phyloP scores from a whole-genome alignment of 2,329 filamentous ascomycete genomes.

The Fusarium sublunatum region DNA sequence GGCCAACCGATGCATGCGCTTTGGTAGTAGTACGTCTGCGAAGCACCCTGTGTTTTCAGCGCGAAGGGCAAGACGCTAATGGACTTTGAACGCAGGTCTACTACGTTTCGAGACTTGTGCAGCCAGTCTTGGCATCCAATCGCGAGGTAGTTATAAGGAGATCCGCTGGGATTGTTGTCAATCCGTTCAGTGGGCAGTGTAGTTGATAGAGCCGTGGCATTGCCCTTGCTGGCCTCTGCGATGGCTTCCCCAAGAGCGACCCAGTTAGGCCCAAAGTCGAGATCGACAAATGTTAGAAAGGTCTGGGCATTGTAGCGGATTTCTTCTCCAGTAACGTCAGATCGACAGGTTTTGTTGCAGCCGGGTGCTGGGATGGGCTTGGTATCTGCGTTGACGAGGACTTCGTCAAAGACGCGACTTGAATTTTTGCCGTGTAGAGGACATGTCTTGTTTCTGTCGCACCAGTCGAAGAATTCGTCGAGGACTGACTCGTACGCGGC shows the following conservation, averaged over 20 bases:
- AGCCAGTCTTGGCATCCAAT: constrained; percentile 43
- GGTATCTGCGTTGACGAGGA: constrained; percentile 25
- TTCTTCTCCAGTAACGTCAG: constrained; percentile 40
- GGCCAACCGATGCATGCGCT: constrained; percentile 41
- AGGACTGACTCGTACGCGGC: constrained; percentile 35
- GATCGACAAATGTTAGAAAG: constrained; percentile 26
- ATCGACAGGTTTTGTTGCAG: constrained; percentile 31
- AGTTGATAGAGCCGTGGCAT: constrained; percentile 36
- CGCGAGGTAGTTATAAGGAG: constrained; percentile 35
- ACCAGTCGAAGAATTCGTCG: constrained; percentile 41
- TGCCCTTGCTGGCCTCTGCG: constrained; percentile 30
- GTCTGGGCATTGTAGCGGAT: constrained; percentile 33
- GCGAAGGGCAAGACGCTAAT: constrained; percentile 20
- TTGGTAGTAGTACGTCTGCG: constrained; percentile 30
- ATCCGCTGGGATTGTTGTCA: constrained; percentile 3
- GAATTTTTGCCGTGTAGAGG: constrained; percentile 39
- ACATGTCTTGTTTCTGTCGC: constrained; percentile 27
- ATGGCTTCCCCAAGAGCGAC: constrained; percentile 22
- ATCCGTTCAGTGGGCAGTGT: constrained; percentile 6
- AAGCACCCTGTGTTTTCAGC: constrained; percentile 32
- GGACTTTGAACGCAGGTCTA: constrained; percentile 31
- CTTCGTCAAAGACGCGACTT: constrained; percentile 25
- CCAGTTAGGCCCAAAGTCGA: constrained; percentile 28
- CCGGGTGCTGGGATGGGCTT: constrained; percentile 25
- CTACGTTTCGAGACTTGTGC: constrained; percentile 20